Evolutionary conservation across 352 stramenopile species (phyloP).

Genomic region (Thraustochytrium striatum): DNA sequence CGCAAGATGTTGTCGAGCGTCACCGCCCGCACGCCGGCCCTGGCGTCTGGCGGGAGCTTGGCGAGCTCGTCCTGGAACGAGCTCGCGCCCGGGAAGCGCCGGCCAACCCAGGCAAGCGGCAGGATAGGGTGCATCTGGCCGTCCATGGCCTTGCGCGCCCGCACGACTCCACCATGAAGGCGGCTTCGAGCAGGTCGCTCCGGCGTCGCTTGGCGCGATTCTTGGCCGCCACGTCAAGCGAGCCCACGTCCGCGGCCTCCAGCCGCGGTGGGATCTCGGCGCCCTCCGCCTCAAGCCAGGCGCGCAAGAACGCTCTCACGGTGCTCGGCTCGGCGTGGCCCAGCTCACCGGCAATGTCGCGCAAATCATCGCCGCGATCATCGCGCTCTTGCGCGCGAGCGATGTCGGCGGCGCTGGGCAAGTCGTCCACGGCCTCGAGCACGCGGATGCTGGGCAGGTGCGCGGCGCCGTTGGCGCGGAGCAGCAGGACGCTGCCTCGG

Average conservation of each 20-base stretch:
- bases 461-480: not conserved
- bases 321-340: constrained; percentile 22
- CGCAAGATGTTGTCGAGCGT: not conserved
- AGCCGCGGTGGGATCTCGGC: not conserved
- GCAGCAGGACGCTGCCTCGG: not conserved
- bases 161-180: not conserved
- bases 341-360: not conserved
- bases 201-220: not conserved
- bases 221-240: not conserved
- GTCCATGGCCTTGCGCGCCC: not conserved
- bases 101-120: constrained; percentile 6
- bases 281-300: not conserved
- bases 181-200: not conserved
- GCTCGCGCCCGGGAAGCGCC: not conserved
- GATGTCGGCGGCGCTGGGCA: not conserved
- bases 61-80: not conserved
- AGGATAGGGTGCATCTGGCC: not conserved
- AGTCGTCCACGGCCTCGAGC: not conserved
- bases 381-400: not conserved
- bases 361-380: not conserved
- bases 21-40: not conserved
- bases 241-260: not conserved
- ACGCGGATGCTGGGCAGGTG: not conserved
- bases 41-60: not conserved
- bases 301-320: constrained; percentile 1